Evolutionary conservation across 2,329 filamentous ascomycete species (phyloP).

Genomic region (Trichoderma asperellum): DNA sequence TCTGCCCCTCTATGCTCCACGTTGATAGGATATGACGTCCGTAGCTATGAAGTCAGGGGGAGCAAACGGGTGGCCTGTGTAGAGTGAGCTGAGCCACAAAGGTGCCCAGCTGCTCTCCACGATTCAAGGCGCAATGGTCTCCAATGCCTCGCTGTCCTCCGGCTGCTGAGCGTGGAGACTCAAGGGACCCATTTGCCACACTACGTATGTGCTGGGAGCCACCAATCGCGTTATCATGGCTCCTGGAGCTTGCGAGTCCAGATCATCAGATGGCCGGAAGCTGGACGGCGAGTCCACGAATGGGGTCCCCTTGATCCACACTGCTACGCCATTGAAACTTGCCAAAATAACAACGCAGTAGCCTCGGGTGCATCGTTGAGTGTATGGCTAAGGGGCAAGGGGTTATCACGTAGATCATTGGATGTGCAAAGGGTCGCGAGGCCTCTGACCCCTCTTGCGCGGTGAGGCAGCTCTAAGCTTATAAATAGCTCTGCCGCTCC

Average conservation of each 20-base stretch:
- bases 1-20: constrained; percentile 19
- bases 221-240: constrained; percentile 26
- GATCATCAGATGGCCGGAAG: constrained; percentile 16
- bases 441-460: constrained; percentile 13
- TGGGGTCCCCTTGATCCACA: constrained; percentile 27
- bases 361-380: constrained; percentile 9
- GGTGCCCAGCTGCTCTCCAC: constrained; percentile 19
- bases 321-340: constrained; percentile 26
- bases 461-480: constrained; percentile 26
- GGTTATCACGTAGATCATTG: constrained; percentile 20
- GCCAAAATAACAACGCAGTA: constrained; percentile 24
- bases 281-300: constrained; percentile 18
- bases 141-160: neutral
- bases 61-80: neutral
- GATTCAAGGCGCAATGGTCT: constrained; percentile 7
- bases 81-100: constrained; percentile 20
- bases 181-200: constrained; percentile 21
- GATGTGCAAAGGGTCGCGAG: neutral
- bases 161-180: constrained; percentile 17
- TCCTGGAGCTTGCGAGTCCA: constrained; percentile 23
- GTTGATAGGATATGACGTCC: constrained; percentile 21
- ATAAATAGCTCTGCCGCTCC: constrained; percentile 22
- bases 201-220: constrained; percentile 23
- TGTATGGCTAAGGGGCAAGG: constrained; percentile 17
- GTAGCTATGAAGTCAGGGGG: constrained; percentile 2